Evolutionary conservation across 1,284 basidiomycete species (phyloP), one percentile per base, ranked within the genome.

Genomic region (Moniliella sp.): DNA sequence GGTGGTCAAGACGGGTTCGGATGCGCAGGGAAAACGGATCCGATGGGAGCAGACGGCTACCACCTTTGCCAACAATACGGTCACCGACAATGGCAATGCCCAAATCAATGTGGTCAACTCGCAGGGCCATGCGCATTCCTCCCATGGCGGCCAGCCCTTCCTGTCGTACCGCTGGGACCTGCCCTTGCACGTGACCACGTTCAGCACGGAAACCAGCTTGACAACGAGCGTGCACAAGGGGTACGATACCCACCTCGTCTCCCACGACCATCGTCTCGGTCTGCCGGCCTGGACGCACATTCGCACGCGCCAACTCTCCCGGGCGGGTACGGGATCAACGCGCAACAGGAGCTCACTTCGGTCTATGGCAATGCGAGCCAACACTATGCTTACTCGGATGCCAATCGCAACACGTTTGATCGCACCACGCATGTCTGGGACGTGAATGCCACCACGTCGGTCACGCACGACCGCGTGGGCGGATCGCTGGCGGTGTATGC

Each of bases 391-490:
- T 35, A 35, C 19, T 5, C 29, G 10, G 34, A 35, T 18, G 30
- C 34, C 18, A 31, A 35, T 19, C 12, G 26, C 10, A 30, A 18
- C 34, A 30, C 27, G 10, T 35, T 35, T 19, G 18, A 30, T 9
- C 29, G 34, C 12, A 18, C 14, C 5, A 35, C 34, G 11, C 9
- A 18, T 10, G 34, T 31, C 17, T 13, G 18, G 12, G 25, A 35
- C 18, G 13, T 13, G 18, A 35, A 21, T 3, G 29, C 31, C 8
- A 16, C 29, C 13, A n/a, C n/a, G n/a, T n/a, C n/a, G n/a, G n/a
- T n/a, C n/a, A n/a, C n/a, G n/a, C n/a, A n/a, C n/a, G 29, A 30
- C 16, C 15, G n/a, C 14, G n/a, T 15, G 9, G 15, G 12, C 18
- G 29, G 29, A n/a, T 15, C 15, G 9, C n/a, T 30, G 15, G 15